Evolutionary conservation across 129 eudicot genomes (phyloP).

Genomic region (Silybum marianum): DNA sequence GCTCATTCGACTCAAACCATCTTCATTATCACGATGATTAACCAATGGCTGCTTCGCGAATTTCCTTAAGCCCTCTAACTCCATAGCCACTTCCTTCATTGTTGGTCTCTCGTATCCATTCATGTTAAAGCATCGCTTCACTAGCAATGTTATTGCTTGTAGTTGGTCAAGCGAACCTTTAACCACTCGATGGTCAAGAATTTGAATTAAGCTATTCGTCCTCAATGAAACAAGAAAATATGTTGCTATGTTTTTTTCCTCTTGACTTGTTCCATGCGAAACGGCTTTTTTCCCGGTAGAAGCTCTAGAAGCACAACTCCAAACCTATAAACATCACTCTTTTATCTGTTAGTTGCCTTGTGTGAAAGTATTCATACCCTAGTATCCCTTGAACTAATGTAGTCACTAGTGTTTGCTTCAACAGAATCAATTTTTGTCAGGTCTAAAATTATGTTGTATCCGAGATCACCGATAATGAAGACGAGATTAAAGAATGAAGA

Average conservation of each 20-base stretch:
- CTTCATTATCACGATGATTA: constrained; percentile 23
- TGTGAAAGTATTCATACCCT: constrained; percentile 44
- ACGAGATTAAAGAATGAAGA: too few relatives aligned
- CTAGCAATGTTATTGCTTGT: constrained; percentile 11
- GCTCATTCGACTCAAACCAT: constrained; percentile 11
- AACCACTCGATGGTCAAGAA: constrained; percentile 24
- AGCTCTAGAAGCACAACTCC: constrained; percentile 33
- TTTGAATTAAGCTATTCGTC: constrained; percentile 32
- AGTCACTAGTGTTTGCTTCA: constrained; percentile 31
- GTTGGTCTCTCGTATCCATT: constrained; percentile 45
- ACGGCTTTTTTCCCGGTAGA: constrained; percentile 6
- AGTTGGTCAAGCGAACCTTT: constrained; percentile 36
- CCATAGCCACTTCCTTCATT: constrained; percentile 56
- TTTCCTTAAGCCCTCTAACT: constrained; percentile 43
- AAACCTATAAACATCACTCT: constrained; percentile 25
- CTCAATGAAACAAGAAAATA: constrained; percentile 34
- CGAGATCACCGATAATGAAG: too few relatives aligned
- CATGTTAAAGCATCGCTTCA: constrained; percentile 41
- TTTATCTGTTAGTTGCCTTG: too few relatives aligned
- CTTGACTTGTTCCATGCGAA: constrained; percentile 30
- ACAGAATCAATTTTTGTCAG: too few relatives aligned
- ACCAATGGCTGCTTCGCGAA: constrained; percentile 40
- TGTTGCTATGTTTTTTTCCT: constrained; percentile 35
- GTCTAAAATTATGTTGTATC: too few relatives aligned
- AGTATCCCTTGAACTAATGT: constrained; percentile 47